Evolutionary conservation across 352 stramenopile species (phyloP), one percentile per base, ranked within the genome.

Genomic region (Phytophthora quininea): DNA sequence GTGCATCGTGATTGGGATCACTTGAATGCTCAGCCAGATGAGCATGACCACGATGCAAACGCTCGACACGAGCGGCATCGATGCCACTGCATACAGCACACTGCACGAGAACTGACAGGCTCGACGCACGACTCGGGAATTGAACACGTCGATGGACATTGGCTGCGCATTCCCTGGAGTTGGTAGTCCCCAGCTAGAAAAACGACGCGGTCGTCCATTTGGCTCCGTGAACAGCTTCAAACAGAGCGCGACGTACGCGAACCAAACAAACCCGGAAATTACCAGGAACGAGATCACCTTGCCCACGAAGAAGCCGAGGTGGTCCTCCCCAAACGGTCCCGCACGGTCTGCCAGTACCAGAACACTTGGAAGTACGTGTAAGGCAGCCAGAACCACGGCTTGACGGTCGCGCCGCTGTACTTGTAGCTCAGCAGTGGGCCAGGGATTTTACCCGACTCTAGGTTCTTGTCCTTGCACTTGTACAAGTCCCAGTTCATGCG

Each of bases 401-500:
- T 91, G 27, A 92, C 64, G 1, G 79, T 91, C 32, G 56, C 74
- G 14, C 84, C 86, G 54, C 82, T 92, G 73, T 94, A 94, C 71
- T 92, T 92, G 74, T 82, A 94, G 54, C 80, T 92, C 37, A 94
- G 73, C 57, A 92, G 48, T 14, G 84, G 86, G 0, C 86, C 86
- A 0, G 86, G 86, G 45, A 94, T 92, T 15, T 79, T 64, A 11
- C 63, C 84, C 6, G 62, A 77, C 5, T 74, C 74, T 46, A 79
- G 55, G 53, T 89, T 80, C 68, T 92, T 92, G 66, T 91, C 81
- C 24, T 86, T 88, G 72, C 86, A 94, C 63, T 90, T 90, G 79
- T 94, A 94, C 59, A 94, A 50, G 32, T 94, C 86, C 84, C 82
- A 94, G 62, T 93, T 94, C 79, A 92, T 76, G n/a, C 86, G 81